Percentiles rank a stretch among this genome's conserved stretches.
phyloP scores from a whole-genome alignment of 1,284 basidiomycete species.

The Fomitopsis palustris region DNA sequence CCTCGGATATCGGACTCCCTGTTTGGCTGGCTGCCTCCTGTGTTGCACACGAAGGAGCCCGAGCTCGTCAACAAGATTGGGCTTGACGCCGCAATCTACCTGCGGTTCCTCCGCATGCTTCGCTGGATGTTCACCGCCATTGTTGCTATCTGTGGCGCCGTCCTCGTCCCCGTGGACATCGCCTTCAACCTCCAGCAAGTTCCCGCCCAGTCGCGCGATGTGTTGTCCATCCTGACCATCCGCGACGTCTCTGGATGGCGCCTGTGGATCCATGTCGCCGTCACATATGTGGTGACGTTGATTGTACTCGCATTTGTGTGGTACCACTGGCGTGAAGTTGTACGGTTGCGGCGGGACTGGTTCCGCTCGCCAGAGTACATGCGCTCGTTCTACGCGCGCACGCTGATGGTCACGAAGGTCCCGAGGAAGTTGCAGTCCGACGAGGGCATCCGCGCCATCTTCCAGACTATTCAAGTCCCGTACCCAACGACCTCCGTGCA shows the following conservation, averaged over 20 bases:
- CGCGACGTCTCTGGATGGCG: constrained; percentile 64
- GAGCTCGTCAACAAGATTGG: constrained; percentile 90
- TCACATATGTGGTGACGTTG: constrained; percentile 71
- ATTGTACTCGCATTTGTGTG: constrained; percentile 65
- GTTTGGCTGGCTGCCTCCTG: constrained; percentile 87
- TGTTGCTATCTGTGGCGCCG: constrained; percentile 62
- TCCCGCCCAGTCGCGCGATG: constrained; percentile 44
- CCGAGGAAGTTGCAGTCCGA: constrained; percentile 76
- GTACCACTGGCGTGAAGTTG: constrained; percentile 73
- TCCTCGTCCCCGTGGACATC: constrained; percentile 81
- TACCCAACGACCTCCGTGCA: constrained; percentile 85
- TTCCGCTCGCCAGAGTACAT: constrained; percentile 78
- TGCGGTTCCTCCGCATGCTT: constrained; percentile 89
- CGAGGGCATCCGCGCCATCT: constrained; percentile 69
- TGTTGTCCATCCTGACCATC: constrained; percentile 76
- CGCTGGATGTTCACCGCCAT: constrained; percentile 75
- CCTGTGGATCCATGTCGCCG: constrained; percentile 75
- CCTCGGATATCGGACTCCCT: constrained; percentile 80
- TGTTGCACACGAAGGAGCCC: constrained; percentile 81
- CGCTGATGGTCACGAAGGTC: constrained; percentile 70
- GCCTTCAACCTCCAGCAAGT: constrained; percentile 69
- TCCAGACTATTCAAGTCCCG: constrained; percentile 70
- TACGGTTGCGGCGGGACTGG: constrained; percentile 63
- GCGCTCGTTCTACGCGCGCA: constrained; percentile 77
- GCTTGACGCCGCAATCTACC: constrained; percentile 89